Evolutionary conservation across 768 basidiomycete genomes (phyloP), one percentile per base, ranked within the genome.

Genomic region (Pisolithus sp.): DNA sequence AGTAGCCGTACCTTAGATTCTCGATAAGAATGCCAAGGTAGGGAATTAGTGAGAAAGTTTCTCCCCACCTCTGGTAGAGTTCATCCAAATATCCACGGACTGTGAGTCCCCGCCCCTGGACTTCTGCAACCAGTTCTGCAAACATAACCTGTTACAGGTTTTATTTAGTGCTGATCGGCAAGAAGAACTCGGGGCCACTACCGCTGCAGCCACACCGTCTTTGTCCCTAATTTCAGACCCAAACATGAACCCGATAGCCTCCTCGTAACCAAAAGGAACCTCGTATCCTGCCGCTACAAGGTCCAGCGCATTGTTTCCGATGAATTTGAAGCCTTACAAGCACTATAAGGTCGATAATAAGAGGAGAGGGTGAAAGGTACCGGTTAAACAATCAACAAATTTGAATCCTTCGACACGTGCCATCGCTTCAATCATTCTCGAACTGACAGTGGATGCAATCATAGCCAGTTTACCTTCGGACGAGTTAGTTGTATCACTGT

Each of bases 161-260:
- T 7, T 59, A 17, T 59, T 61, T 18, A 37, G 31, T 18, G 18
- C 18, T 39, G 28, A 31, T 20, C 21, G 39, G 30, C 15, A 42
- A 18, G 6, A 7, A 47, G 17, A 15, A 26, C 20, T 10, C n/a
- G 54, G 7, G 7, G 4, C 2, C 60, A 67, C 59, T 58, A 91
- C 91, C 21, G 84, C 82, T 5, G 90, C 89, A 46, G 86, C 79
- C 48, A 94, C 80, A 2, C 92, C 92, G 62, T 94, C 92, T 64
- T 94, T 94, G 64, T 94, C 92, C 34, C 86, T 76, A 57, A 93
- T 80, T 24, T 82, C 72, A 13, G 79, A 72, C 24, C 89, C 88
- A 65, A 91, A 83, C 89, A 93, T 93, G 62, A 80, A 94, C 3
- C 92, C 92, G 50, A 94, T 93, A 1, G 93, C 92, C 68, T 94